phyloP scores from a whole-genome alignment of 148 eudicot species.

The Dianthus caryophyllus region DNA sequence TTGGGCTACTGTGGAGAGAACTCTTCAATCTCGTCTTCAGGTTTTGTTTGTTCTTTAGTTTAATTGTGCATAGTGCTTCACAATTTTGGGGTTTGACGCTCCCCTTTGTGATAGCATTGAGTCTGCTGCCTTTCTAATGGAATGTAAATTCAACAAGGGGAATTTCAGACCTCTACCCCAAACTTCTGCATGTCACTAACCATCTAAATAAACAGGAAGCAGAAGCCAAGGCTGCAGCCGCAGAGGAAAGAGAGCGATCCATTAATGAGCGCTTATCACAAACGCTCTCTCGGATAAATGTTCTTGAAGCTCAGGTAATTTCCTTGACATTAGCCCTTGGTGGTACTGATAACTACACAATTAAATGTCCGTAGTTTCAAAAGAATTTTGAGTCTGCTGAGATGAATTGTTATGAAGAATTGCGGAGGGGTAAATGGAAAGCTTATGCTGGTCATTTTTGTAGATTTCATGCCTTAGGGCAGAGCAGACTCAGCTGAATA shows the following conservation, averaged over 20 bases:
- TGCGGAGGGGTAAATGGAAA: background rate
- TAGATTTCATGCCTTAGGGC: constrained; percentile 94
- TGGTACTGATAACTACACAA: constrained; percentile 4
- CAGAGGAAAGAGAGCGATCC: constrained; percentile 93
- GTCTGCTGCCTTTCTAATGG: background rate
- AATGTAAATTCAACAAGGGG: background rate
- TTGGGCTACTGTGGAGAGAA: constrained; percentile 94
- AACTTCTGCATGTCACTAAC: constrained; percentile 12
- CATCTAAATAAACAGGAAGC: constrained; percentile 64
- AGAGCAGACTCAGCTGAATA: constrained; percentile 85
- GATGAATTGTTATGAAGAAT: background rate
- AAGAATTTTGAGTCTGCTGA: background rate
- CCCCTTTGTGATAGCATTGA: background rate
- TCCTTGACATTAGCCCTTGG: constrained; percentile 12
- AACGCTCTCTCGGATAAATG: constrained; percentile 89
- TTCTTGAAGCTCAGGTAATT: constrained; percentile 94
- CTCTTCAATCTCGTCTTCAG: constrained; percentile 86
- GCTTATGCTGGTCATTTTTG: constrained; percentile 31
- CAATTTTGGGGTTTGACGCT: background rate
- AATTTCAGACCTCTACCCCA: background rate
- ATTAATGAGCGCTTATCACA: constrained; percentile 86
- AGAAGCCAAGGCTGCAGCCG: constrained; percentile 82
- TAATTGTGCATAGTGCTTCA: background rate
- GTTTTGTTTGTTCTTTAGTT: constrained; percentile 28
- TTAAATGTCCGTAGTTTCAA: background rate